These are phyloP conservation scores for Casuarina glauca DNA, from an alignment of 306 rosid species.

Conservation along the genomic window DNA sequence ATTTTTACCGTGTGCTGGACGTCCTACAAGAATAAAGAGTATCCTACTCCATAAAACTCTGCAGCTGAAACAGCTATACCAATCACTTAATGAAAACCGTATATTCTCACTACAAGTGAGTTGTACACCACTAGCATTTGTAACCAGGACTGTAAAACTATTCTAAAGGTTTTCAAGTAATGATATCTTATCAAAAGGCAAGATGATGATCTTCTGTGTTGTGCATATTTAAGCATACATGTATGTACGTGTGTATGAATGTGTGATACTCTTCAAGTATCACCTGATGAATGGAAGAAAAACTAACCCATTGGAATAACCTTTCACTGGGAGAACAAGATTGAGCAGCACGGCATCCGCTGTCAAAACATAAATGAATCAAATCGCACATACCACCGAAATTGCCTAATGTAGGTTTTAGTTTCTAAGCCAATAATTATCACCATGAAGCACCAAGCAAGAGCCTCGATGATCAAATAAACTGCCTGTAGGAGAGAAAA, in stretches of 20 bases:
- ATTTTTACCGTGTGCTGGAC: slow-evolving; percentile 4
- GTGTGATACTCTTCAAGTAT: not conserved
- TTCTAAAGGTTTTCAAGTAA: no score
- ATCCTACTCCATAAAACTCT: slow-evolving; percentile 1
- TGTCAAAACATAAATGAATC: slow-evolving; percentile 74
- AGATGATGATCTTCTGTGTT: no score
- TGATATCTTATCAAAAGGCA: no score
- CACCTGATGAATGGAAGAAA: slow-evolving; percentile 11
- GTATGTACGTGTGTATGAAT: no score
- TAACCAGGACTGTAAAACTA: no score
- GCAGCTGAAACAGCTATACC: not conserved
- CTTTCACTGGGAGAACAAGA: slow-evolving; percentile 57
- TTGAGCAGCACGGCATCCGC: slow-evolving; percentile 70
- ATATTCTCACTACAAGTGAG: no score
- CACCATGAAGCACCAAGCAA: slow-evolving; percentile 72
- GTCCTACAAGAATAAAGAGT: slow-evolving; percentile 2
- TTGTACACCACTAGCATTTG: no score
- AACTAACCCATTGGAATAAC: slow-evolving; percentile 58
- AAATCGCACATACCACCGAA: slow-evolving; percentile 76
- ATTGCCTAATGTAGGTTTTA: slow-evolving; percentile 58
- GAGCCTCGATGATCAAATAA: slow-evolving; percentile 48
- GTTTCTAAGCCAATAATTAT: slow-evolving; percentile 62
- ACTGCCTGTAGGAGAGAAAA: slow-evolving; percentile 39
- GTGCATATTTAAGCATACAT: no score
- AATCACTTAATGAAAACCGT: no score